phyloP scores from a whole-genome alignment of 352 stramenopile species.

The Halophytophthora batemanensis region DNA sequence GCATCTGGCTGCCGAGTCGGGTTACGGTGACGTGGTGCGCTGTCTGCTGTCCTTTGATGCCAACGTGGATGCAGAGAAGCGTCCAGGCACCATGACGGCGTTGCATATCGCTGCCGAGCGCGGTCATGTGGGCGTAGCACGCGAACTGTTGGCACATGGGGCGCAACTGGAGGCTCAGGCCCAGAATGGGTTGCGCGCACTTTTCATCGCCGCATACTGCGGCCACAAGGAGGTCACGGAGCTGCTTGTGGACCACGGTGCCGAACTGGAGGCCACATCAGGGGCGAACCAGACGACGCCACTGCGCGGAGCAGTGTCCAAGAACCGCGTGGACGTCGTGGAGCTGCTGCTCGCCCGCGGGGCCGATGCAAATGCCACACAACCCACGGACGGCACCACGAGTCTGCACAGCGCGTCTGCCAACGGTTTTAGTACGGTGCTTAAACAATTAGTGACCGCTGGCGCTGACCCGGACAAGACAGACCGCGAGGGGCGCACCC shows the following conservation, averaged over 20 bases:
- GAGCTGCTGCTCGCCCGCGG: conserved; percentile 36
- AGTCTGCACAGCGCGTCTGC: conserved; percentile 47
- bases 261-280: conserved; percentile 37
- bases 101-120: conserved; percentile 57
- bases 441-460: conserved; percentile 32
- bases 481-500: conserved; percentile 30
- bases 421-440: conserved; percentile 35
- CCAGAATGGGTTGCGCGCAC: conserved; percentile 35
- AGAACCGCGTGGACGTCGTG: conserved; percentile 33
- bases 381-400: conserved; percentile 39
- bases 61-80: conserved; percentile 42
- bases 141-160: conserved; percentile 38
- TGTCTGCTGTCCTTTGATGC: conserved; percentile 50
- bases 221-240: conserved; percentile 44
- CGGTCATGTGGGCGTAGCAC: conserved; percentile 35
- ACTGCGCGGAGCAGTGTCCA: conserved; percentile 43
- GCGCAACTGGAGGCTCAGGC: conserved; percentile 40
- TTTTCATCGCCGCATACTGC: conserved; percentile 52
- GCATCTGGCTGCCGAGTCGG: conserved; percentile 48
- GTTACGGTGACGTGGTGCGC: conserved; percentile 48
- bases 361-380: conserved; percentile 37
- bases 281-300: conserved; percentile 44
- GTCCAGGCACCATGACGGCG: conserved; percentile 38
- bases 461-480: conserved; percentile 36
- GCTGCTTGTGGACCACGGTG: conserved; percentile 36